These are phyloP conservation scores for Psidium guajava DNA, from an alignment of 345 rosid genomes.

Conservation along the genomic window DNA sequence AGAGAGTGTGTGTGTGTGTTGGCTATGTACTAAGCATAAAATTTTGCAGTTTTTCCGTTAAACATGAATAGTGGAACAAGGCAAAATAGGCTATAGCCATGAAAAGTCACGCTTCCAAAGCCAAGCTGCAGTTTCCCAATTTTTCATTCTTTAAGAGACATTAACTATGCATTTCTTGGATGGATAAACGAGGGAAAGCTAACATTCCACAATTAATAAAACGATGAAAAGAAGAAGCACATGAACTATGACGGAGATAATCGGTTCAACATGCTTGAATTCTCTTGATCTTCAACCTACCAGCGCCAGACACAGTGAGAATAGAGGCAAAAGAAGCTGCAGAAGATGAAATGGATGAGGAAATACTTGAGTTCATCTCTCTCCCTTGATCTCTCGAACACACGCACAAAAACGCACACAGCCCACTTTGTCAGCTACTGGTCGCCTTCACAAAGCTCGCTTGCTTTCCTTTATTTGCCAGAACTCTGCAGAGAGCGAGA, in stretches of 20 bases:
- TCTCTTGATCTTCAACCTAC: background rate
- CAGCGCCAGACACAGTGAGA: background rate
- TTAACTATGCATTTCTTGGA: background rate
- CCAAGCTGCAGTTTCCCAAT: background rate
- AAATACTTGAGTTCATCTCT: background rate
- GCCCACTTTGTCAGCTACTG: background rate
- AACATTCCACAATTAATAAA: background rate
- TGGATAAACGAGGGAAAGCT: background rate
- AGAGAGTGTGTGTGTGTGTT: background rate
- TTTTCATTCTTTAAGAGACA: background rate
- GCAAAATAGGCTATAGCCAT: conserved; percentile 6
- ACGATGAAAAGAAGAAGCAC: background rate
- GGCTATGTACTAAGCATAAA: background rate
- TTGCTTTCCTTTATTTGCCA: background rate
- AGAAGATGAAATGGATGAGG: background rate
- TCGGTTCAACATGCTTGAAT: background rate
- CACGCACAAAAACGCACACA: background rate
- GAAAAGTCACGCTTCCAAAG: conserved; percentile 32
- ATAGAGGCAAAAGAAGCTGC: background rate
- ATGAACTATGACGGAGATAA: background rate
- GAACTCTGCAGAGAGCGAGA: background rate
- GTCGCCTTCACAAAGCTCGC: background rate
- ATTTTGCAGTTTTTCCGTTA: conserved; percentile 7
- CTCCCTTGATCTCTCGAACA: background rate
- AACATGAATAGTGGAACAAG: conserved; percentile 9